Evolutionary conservation across 2,329 filamentous ascomycete genomes (phyloP), one percentile per base, ranked within the genome.

Genomic region (Claviceps maximensis): DNA sequence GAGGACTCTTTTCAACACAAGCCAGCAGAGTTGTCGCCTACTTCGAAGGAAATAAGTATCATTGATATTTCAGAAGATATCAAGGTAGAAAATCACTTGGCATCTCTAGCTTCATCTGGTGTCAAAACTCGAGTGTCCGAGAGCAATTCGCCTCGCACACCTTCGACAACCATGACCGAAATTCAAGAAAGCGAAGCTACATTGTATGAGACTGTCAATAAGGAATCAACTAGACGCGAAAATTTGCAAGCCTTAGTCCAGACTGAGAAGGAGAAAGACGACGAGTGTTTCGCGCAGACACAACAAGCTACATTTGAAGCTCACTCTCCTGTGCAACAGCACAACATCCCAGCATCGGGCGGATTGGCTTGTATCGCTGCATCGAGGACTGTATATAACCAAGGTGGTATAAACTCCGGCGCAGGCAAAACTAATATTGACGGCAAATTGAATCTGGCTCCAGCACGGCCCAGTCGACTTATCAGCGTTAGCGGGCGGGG

Each of bases 401-500:
- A 45, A 21, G 13, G 3, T 44, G 36, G n/a, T 5, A 44, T 36
- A 25, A 21, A 3, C 1, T 45, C 19, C 27, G 36, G 27, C 49
- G 19, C 38, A 45, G 23, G 19, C 27, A 50, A 42, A 23, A n/a
- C 13, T 13, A 6, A 25, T n/a, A 25, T 8, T n/a, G 42, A 8
- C 15, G 19, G 21, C 15, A 13, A 25, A 21, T 27, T 40, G 15
- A 13, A 44, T n/a, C 4, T 15, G 19, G 23, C 49, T 44, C 3
- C 29, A 23, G 12, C 6, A 33, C 33, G 48, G 17, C 19, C n/a
- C 19, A 27, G 9, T 33, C 44, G 48, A 31, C 38, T 44, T 19
- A 48, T 54, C 49, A 52, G 47, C 40, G 46, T 54, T 15, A 52
- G 53, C 21, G 41, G 47, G 8, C 25, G 31, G n/a, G 53, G 53